A percentile compares a stretch with the other conserved stretches of the same genome.
phyloP scores from a whole-genome alignment of 2,329 filamentous ascomycete species.

The Aspergillaceae sp. region DNA sequence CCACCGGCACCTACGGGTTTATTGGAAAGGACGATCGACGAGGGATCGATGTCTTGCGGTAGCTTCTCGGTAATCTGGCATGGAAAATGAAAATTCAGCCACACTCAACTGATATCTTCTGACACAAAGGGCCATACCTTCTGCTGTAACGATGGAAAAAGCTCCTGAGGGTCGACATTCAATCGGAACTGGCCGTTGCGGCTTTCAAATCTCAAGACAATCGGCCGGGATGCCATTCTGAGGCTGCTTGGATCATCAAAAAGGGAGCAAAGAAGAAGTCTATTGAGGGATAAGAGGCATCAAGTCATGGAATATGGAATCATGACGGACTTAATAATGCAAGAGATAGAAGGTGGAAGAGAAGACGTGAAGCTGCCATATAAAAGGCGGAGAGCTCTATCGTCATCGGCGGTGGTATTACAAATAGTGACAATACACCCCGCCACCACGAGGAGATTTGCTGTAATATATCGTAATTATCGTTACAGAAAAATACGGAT shows the following conservation, averaged over 20 bases:
- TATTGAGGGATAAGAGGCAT: background rate
- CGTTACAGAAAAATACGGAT: background rate
- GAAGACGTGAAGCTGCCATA: conserved; percentile 5
- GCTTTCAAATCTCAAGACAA: conserved; percentile 80
- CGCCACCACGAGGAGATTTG: background rate
- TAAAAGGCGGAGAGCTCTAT: conserved; percentile 11
- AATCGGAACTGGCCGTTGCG: conserved; percentile 89
- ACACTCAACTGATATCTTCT: background rate
- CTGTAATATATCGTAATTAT: background rate
- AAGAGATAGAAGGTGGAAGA: background rate
- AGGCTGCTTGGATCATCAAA: background rate
- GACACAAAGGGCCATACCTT: conserved; percentile 24
- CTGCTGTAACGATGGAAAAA: conserved; percentile 54
- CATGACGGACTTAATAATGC: background rate
- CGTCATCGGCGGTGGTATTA: conserved; percentile 14
- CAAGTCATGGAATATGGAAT: background rate
- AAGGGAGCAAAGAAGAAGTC: no score
- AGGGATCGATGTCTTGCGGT: conserved; percentile 47
- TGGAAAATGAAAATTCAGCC: conserved; percentile 5
- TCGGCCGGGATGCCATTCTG: conserved; percentile 41
- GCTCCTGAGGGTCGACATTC: conserved; percentile 63
- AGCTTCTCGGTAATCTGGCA: conserved; percentile 50
- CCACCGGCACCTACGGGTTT: conserved; percentile 49
- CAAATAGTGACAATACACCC: background rate
- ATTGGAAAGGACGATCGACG: conserved; percentile 52